Percentiles rank a stretch among this genome's conserved stretches.
phyloP scores from a whole-genome alignment of 2,329 filamentous ascomycete genomes.

The Emergomyces orientalis region DNA sequence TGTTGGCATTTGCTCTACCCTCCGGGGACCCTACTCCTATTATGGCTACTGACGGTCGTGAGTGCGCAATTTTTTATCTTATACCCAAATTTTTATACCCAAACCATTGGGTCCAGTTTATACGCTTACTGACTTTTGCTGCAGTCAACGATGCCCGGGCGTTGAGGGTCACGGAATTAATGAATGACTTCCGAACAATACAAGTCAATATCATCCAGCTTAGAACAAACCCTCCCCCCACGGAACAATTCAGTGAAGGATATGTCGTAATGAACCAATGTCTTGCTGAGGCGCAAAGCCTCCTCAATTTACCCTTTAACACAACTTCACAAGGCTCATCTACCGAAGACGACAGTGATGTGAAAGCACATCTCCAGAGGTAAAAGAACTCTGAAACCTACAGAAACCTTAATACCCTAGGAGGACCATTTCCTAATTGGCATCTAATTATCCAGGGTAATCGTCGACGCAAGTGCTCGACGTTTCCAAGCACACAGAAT shows the following conservation, averaged over 20 bases:
- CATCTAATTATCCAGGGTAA: slow-evolving; percentile 39
- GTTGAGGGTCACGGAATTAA: slow-evolving; percentile 53
- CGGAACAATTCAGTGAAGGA: slow-evolving; percentile 51
- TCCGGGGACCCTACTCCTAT: slow-evolving; percentile 10
- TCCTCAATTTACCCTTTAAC: slow-evolving; percentile 47
- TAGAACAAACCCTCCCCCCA: slow-evolving; percentile 42
- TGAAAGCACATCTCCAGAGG: slow-evolving; percentile 50
- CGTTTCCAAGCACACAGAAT: slow-evolving; percentile 54
- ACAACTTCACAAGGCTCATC: slow-evolving; percentile 34
- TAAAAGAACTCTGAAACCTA: slow-evolving; percentile 26
- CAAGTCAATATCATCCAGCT: slow-evolving; percentile 51
- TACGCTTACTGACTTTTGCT: not conserved
- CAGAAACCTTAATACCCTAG: not conserved
- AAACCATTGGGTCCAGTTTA: not conserved
- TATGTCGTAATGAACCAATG: slow-evolving; percentile 50
- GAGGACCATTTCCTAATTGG: slow-evolving; percentile 11
- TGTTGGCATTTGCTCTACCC: slow-evolving; percentile 11
- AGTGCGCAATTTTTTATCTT: slow-evolving; percentile 20
- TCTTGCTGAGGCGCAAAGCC: slow-evolving; percentile 44
- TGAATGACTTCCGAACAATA: slow-evolving; percentile 54
- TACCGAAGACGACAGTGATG: slow-evolving; percentile 43
- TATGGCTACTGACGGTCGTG: slow-evolving; percentile 50
- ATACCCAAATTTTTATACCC: not conserved
- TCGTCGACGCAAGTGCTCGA: slow-evolving; percentile 50
- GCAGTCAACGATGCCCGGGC: slow-evolving; percentile 56